These are phyloP conservation scores for Kockiozyma suomiensis DNA, from an alignment of 805 yeast species.

Conservation along the genomic window DNA sequence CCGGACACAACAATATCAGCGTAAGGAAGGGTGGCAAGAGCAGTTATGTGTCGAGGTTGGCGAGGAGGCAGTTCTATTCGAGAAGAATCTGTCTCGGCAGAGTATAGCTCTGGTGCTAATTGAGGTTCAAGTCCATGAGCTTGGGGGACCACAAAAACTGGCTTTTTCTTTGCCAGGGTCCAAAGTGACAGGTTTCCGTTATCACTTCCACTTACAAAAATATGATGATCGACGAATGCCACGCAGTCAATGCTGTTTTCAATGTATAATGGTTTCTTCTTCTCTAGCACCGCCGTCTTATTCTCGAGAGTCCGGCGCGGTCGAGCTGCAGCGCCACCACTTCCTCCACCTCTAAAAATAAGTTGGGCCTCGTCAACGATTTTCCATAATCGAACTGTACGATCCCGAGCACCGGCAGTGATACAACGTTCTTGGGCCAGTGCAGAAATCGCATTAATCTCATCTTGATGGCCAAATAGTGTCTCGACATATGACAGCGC, in stretches of 20 bases:
- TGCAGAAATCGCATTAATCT: constrained; percentile 78
- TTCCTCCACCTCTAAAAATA: constrained; percentile 89
- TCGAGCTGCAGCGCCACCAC: constrained; percentile 37
- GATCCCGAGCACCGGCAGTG: constrained; percentile 92
- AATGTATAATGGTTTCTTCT: constrained; percentile 46
- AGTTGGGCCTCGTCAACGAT: constrained; percentile 92
- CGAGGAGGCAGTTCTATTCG: constrained; percentile 51
- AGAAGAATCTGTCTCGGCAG: constrained; percentile 48
- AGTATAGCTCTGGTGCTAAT: constrained; percentile 52
- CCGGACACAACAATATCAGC: constrained; percentile 84
- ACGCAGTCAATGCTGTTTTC: constrained; percentile 94
- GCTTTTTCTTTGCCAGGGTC: constrained; percentile 89
- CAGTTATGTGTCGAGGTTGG: constrained; percentile 84
- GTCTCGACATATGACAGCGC: constrained; percentile 89
- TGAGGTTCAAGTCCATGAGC: constrained; percentile 74
- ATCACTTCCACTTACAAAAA: constrained; percentile 93
- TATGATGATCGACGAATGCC: constrained; percentile 87
- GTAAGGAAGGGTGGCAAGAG: constrained; percentile 79
- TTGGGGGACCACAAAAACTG: constrained; percentile 64
- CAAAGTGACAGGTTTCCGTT: constrained; percentile 89
- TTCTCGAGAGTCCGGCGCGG: neutral
- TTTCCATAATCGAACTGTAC: constrained; percentile 96
- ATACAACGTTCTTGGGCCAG: constrained; percentile 88
- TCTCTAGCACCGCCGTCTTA: neutral
- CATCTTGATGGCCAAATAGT: constrained; percentile 93